phyloP scores from a whole-genome alignment of 768 basidiomycete species.

The Calocybe indica region DNA sequence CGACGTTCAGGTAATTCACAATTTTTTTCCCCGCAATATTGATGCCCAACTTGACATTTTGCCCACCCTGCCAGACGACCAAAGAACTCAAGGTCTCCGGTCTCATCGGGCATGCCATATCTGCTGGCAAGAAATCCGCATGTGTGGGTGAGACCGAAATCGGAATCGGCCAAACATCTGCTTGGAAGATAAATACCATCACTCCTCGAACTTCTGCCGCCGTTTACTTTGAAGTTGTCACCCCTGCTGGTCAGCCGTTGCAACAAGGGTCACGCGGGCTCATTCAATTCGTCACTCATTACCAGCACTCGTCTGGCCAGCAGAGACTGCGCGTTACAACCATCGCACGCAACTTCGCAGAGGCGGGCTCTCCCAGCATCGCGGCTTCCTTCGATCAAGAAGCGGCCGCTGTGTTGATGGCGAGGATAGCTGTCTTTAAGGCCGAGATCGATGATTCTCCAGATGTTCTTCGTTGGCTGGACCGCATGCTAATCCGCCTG shows the following conservation, averaged over 20 bases:
- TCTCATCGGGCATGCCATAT: conserved; percentile 95
- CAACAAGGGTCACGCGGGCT: conserved; percentile 87
- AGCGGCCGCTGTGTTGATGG: conserved; percentile 96
- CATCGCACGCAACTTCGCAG: conserved; percentile 95
- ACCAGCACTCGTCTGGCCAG: conserved; percentile 96
- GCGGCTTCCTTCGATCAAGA: conserved; percentile 97
- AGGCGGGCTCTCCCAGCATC: conserved; percentile 91
- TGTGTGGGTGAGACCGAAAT: conserved; percentile 99
- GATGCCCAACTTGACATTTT: background rate
- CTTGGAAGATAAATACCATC: conserved; percentile 94
- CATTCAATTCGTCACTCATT: conserved; percentile 98
- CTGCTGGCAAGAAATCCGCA: conserved; percentile 91
- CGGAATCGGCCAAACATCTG: conserved; percentile 96
- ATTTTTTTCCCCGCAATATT: background rate
- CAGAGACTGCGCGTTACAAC: conserved; percentile 96
- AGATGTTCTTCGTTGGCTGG: conserved; percentile 94
- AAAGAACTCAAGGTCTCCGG: conserved; percentile 99
- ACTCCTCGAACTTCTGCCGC: conserved; percentile 83
- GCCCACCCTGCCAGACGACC: conserved; percentile 59
- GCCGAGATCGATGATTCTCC: conserved; percentile 98
- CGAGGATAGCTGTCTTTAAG: conserved; percentile 98
- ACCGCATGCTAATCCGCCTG: conserved; percentile 95
- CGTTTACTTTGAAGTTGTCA: conserved; percentile 98
- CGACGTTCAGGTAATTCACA: conserved; percentile 75
- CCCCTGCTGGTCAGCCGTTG: conserved; percentile 90